phyloP scores from a whole-genome alignment of 441 rosid genomes.

The Bruguiera hainesii region DNA sequence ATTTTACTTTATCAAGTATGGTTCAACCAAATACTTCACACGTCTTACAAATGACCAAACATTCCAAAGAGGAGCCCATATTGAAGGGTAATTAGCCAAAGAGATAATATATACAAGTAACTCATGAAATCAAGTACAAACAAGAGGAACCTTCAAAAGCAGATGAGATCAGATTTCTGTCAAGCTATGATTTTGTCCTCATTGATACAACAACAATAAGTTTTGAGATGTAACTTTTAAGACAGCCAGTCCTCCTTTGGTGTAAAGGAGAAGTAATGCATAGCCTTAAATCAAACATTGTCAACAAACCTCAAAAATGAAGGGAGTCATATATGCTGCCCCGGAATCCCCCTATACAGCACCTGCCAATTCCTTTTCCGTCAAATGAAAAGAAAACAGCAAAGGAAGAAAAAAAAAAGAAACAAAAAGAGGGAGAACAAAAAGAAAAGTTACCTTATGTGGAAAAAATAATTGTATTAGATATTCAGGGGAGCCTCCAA shows the following conservation, averaged over 20 bases:
- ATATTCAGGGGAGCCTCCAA: slow-evolving; percentile 58
- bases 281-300: slow-evolving; percentile 13
- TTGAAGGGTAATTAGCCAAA: not conserved
- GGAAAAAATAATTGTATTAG: not conserved
- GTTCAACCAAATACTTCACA: no score
- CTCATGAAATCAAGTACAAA: not conserved
- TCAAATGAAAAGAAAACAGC: not conserved
- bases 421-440: not conserved
- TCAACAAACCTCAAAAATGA: slow-evolving; percentile 19
- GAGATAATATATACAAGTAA: not conserved
- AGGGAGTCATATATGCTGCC: slow-evolving; percentile 24
- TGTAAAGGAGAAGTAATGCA: slow-evolving; percentile 9
- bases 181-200: slow-evolving; percentile 10
- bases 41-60: no score
- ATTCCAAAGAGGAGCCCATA: no score
- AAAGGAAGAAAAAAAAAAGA: not conserved
- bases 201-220: slow-evolving; percentile 12
- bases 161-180: not conserved
- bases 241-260: not conserved
- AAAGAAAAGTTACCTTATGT: slow-evolving; percentile 22
- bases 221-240: not conserved
- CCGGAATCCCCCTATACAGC: slow-evolving; percentile 29
- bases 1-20: no score
- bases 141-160: not conserved
- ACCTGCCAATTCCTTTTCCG: slow-evolving; percentile 25